phyloP scores from a whole-genome alignment of 2,329 filamentous ascomycete species.

The Botrytis elliptica region DNA sequence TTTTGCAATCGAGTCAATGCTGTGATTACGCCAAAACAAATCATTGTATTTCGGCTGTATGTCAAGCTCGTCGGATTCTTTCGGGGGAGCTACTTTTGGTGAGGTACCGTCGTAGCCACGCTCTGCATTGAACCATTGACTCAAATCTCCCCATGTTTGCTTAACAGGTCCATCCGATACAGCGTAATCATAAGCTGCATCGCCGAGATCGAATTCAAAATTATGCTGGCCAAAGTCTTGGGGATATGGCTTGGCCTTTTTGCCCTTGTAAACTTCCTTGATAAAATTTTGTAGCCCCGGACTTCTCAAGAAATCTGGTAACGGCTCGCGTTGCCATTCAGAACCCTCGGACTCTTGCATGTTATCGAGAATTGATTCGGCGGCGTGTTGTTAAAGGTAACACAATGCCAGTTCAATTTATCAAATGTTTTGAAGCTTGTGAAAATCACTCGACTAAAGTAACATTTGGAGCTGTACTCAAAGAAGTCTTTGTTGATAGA shows the following conservation, averaged over 20 bases:
- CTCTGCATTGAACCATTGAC: not conserved
- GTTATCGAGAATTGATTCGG: not conserved
- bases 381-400: not conserved
- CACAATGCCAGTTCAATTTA: not conserved
- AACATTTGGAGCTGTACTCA: not conserved
- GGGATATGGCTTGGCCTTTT: not conserved
- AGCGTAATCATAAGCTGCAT: slow-evolving; percentile 1
- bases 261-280: not conserved
- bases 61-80: not conserved
- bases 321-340: not conserved
- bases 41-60: not conserved
- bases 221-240: not conserved
- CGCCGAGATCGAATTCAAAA: slow-evolving; percentile 5
- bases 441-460: not conserved
- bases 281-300: slow-evolving; percentile 1
- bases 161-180: not conserved
- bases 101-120: not conserved
- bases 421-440: not conserved
- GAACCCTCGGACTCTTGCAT: not conserved
- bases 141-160: not conserved
- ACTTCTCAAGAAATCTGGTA: not conserved
- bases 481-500: slow-evolving; percentile 17
- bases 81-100: not conserved
- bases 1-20: not conserved
- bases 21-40: not conserved